Base-by-base conservation (phyloP, 306 rosid genomes). In the Corylus americana region DNA sequence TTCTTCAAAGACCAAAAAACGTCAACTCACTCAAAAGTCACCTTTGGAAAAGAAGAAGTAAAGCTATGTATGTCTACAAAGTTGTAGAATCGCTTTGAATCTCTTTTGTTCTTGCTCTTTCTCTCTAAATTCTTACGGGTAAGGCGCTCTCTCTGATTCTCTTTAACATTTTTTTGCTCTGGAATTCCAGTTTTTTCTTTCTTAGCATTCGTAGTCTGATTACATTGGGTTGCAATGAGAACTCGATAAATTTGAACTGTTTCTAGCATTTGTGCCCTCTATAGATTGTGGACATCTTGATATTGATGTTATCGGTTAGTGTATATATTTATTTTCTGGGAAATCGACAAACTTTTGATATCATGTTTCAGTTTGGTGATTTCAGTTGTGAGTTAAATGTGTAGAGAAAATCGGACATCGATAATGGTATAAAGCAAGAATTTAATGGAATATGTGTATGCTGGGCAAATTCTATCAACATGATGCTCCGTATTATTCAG, bases 61-160 rank as follows among this genome's bases (percentile, higher is more conserved):
- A 59, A 3, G 39, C 61, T 10, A 11, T 4, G 37, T 10, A 11
- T 4, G 37, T 11, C 5, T 68, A 42, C 16, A 67, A 79, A 76
- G 54, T 77, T 58, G 48, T 22, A 14, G 74, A 67, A 55, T 75
- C 77, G 47, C 72, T 45, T 75, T 55, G 79, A 57, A 55, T 55
- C 37, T 66, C 59, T 37, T 35, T 39, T 71, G 71, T n/a, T 63
- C 72, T 62, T 18, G 59, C 27, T 49, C 71, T 74, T 29, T 47
- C 61, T 49, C 59, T 48, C 27, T 20, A 17, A 63, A 29, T 11
- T 55, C 31, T 76, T 58, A 13, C 84, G 72, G 88, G 88, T 85
- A 9, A 74, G 16, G 3, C 78, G 67, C 74, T 79, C 73, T 63
- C 68, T 83, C 64, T 45, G 45, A 1, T 22, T 71, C 49, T 61